Evolutionary conservation across 2,329 filamentous ascomycete species (phyloP), one percentile per base, ranked within the genome.

Genomic region (Fusarium poae): DNA sequence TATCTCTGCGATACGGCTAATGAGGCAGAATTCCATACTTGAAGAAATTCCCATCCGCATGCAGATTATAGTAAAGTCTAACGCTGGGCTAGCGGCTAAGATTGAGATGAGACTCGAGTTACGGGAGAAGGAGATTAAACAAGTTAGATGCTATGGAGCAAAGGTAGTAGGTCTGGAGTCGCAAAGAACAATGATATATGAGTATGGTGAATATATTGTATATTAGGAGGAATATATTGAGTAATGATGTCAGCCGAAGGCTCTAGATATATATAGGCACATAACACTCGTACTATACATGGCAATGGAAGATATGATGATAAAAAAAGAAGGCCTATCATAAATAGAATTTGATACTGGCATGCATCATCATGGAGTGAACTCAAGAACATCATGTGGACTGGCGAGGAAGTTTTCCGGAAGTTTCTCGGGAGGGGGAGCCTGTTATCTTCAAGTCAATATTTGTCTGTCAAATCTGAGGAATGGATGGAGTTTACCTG

Each of bases 401-500:
- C 15, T 20, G 10, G 20, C 43, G 16, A 73, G 57, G 50, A 62
- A 73, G 39, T 72, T 67, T 3, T 49, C 57, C 3, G 71, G 71
- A 21, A 68, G 37, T 30, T 57, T 51, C 2, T 62, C 67, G 18
- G 49, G 23, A 23, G 69, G 68, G 21, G 71, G 71, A 44, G 69
- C 71, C 71, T 73, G 37, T 1, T 1, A 25, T 11, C n/a, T 6
- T 23, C 6, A 20, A 37, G 29, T n/a, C 2, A 52, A 51, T 29
- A 18, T 18, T 12, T 6, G 2, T 16, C 18, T 5, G 10, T 12
- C 11, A 1, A 4, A 4, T 3, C 20, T 12, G 8, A 25, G 16
- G 4, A 9, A 34, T 34, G 7, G 3, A 2, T 5, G 3, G 5
- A 12, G 20, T 69, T 57, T 34, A 81, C 83, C 64, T 89, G 87